Percentiles rank a stretch among this genome's conserved stretches.
These are phyloP conservation scores for Chenopodium suecicum DNA, from an alignment of 148 eudicot genomes.

Conservation along the genomic window DNA sequence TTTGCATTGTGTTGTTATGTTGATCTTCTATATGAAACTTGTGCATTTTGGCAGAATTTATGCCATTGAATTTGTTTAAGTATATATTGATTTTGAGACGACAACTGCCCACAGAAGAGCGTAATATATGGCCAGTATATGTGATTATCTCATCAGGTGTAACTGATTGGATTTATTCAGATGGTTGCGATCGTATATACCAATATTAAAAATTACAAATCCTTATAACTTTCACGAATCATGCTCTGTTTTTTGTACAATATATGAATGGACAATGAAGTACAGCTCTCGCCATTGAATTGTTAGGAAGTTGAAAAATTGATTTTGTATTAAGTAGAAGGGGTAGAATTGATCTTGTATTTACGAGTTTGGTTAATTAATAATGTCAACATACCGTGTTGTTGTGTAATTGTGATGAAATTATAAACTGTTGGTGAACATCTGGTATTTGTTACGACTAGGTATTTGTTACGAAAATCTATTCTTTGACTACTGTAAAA, in stretches of 20 bases:
- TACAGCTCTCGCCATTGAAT: background rate
- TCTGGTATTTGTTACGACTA: background rate
- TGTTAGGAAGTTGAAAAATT: background rate
- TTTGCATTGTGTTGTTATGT: background rate
- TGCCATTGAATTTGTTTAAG: background rate
- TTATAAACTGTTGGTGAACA: background rate
- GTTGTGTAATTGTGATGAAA: background rate
- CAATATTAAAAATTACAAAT: too few relatives aligned
- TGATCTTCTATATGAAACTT: background rate
- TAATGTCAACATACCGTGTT: background rate
- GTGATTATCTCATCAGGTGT: background rate
- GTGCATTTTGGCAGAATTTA: background rate
- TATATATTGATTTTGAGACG: background rate
- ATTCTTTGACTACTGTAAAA: constrained; percentile 5
- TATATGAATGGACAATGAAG: background rate
- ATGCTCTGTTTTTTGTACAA: background rate
- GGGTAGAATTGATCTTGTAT: background rate
- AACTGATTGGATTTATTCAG: background rate
- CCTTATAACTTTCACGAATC: background rate
- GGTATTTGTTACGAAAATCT: background rate
- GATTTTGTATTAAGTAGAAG: background rate
- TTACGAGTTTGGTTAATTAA: background rate
- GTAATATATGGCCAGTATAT: background rate
- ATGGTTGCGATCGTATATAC: too few relatives aligned
- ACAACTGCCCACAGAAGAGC: background rate